Base-by-base conservation (phyloP, 208 protist genomes). In the Angomonas desouzai region DNA sequence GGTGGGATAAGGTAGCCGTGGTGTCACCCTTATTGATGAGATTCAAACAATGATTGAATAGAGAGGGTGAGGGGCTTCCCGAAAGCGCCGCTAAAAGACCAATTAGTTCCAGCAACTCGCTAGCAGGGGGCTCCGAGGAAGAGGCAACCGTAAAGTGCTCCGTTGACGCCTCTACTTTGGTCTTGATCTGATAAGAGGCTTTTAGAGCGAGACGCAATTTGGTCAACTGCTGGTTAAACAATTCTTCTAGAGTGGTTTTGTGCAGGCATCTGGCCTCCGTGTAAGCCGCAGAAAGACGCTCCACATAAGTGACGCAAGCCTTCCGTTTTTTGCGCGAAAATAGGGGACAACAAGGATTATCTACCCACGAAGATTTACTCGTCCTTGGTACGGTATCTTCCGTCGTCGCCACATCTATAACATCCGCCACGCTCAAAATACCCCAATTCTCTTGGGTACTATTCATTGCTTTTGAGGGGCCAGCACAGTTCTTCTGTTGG, bases 341-440 rank as follows among this genome's bases (percentile, higher is more conserved):
- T 7, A 61, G 34, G 27, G 56, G 56, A 2, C 29, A 27, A 27
- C 27, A 28, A 18, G 56, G 56, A n/a, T 29, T 22, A n/a, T 61
- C 56, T 2, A 61, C 34, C 56, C 56, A 61, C n/a, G 20, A 47
- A 20, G 33, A 0, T 3, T 22, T 23, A 3, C 3, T 18, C 7
- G 33, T 23, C 16, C 32, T 33, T 6, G 27, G 40, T 34, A 51
- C 32, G n/a, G 2, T 13, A 7, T 32, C 28, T 13, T 51, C 55
- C 18, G 18, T n/a, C 2, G n/a, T 27, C 9, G 16, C 16, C 1
- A 65, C 65, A 40, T 86, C 80, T 48, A 76, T 60, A 23, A 87
- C 67, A 67, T 92, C 86, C 6, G 86, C 79, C 28, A 92, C 74
- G 56, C 80, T 89, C 30, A 92, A 61, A 60, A 89, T 76, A 13